Conservation (phyloP, 2,329 filamentous ascomycete genomes). For the Graphilbum fragrans region DNA sequence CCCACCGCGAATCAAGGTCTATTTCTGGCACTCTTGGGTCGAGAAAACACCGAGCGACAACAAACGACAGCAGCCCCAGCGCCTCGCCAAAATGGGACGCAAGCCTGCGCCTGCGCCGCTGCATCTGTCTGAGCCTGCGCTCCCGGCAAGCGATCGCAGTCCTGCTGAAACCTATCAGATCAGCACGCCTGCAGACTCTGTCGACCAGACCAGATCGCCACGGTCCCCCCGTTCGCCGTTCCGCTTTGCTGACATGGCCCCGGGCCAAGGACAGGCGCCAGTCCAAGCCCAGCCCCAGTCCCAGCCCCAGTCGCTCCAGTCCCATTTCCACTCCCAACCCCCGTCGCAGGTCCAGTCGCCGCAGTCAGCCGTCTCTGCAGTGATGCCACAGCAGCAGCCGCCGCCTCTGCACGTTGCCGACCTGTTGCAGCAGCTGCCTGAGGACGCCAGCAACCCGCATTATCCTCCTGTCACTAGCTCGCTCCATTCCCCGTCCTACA, state of each 20-base stretch:
- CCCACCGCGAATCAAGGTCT: too few species aligned
- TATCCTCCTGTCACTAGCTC: conserved; percentile 18
- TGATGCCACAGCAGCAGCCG: not conserved
- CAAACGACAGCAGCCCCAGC: too few species aligned
- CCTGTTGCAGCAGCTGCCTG: conserved; percentile 15
- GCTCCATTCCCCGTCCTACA: conserved; percentile 9
- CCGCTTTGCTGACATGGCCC: conserved; percentile 29
- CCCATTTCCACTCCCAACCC: not conserved
- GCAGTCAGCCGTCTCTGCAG: too few species aligned
- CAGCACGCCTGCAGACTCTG: conserved; percentile 22
- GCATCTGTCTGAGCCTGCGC: conserved; percentile 31
- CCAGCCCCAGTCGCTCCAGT: conserved; percentile 9
- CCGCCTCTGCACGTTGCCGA: conserved; percentile 20
- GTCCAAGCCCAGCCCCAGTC: too few species aligned
- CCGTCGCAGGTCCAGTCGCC: not conserved
- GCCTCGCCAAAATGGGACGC: conserved; percentile 34
- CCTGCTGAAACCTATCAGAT: conserved; percentile 21
- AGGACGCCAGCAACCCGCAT: conserved; percentile 14
- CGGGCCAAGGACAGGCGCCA: too few species aligned
- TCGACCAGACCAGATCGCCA: conserved; percentile 21
- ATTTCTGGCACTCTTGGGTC: too few species aligned
- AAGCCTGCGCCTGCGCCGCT: conserved; percentile 47
- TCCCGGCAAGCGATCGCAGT: conserved; percentile 20
- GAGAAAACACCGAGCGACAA: too few species aligned
- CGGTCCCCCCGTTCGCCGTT: conserved; percentile 32